Conservation (phyloP, 257 asterid genomes). For the Dorcoceras hygrometricum region DNA sequence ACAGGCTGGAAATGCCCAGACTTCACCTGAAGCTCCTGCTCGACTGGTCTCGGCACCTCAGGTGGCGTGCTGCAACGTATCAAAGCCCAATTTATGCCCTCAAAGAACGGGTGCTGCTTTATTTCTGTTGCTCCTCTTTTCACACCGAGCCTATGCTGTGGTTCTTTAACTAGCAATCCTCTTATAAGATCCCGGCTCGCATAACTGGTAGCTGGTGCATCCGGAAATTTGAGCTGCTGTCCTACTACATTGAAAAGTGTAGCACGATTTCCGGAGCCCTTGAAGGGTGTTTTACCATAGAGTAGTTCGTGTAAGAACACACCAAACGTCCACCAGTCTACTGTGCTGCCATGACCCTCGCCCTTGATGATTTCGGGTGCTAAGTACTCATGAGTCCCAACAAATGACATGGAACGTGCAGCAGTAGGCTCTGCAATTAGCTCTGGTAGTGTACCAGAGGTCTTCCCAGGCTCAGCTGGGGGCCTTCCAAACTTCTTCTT, state of each 20-base stretch:
- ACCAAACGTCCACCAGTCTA: slow-evolving; percentile 56
- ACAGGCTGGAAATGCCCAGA: slow-evolving; percentile 24
- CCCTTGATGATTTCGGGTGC: slow-evolving; percentile 52
- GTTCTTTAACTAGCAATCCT: slow-evolving; percentile 51
- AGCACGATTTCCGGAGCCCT: slow-evolving; percentile 28
- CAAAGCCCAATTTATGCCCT: slow-evolving; percentile 45
- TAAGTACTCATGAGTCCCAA: slow-evolving; percentile 38
- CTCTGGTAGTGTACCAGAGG: slow-evolving; percentile 10
- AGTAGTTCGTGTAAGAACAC: slow-evolving; percentile 44
- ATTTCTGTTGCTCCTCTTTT: slow-evolving; percentile 45
- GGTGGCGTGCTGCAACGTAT: slow-evolving; percentile 45
- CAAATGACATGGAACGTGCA: slow-evolving; percentile 20
- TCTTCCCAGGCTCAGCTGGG: slow-evolving; percentile 1
- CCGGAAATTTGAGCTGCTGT: slow-evolving; percentile 43
- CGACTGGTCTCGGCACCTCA: slow-evolving; percentile 37
- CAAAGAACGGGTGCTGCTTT: slow-evolving; percentile 40
- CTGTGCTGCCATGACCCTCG: slow-evolving; percentile 56
- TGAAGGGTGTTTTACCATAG: slow-evolving; percentile 43
- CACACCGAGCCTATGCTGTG: slow-evolving; percentile 38
- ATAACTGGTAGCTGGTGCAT: slow-evolving; percentile 42
- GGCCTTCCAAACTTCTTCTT: slow-evolving; percentile 14
- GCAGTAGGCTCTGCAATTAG: slow-evolving; percentile 20
- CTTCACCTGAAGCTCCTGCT: slow-evolving; percentile 20
- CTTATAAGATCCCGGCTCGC: slow-evolving; percentile 46
- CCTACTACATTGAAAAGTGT: slow-evolving; percentile 51